Conservation (phyloP, 2,329 filamentous ascomycete species). For the Aspergillus sergii region DNA sequence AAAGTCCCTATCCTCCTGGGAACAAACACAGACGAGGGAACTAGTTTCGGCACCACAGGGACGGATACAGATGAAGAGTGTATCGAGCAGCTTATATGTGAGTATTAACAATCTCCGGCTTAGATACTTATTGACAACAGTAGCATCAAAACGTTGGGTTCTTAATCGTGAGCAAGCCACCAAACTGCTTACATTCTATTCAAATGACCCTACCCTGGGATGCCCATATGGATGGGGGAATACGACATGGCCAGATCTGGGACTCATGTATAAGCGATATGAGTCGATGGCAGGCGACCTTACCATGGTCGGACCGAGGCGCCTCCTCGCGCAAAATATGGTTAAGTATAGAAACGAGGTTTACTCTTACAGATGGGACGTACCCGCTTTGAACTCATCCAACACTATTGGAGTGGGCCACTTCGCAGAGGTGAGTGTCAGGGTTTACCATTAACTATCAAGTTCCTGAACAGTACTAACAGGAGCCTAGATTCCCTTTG, state of each 20-base stretch:
- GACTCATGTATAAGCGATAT: slow-evolving; percentile 35
- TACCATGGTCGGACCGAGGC: slow-evolving; percentile 32
- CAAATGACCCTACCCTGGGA: slow-evolving; percentile 51
- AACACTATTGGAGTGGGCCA: slow-evolving; percentile 32
- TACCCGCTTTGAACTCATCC: slow-evolving; percentile 29
- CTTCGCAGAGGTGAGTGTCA: slow-evolving; percentile 31
- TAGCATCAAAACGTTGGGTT: slow-evolving; percentile 32
- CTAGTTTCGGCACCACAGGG: slow-evolving; percentile 55
- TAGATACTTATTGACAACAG: slow-evolving; percentile 7
- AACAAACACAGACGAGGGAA: slow-evolving; percentile 67
- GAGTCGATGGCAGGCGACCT: slow-evolving; percentile 34
- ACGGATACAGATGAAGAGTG: slow-evolving; percentile 60
- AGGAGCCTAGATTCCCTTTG: slow-evolving; percentile 30
- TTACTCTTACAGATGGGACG: slow-evolving; percentile 35
- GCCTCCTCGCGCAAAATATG: slow-evolving; percentile 31
- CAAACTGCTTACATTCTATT: slow-evolving; percentile 53
- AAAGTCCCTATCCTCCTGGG: slow-evolving; percentile 65
- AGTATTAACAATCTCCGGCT: background rate
- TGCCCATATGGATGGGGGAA: slow-evolving; percentile 49
- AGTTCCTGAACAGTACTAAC: background rate
- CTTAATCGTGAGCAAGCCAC: slow-evolving; percentile 31
- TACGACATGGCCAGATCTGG: slow-evolving; percentile 29
- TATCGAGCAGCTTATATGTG: slow-evolving; percentile 34
- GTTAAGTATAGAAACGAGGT: slow-evolving; percentile 20
- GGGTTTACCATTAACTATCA: no score